These are phyloP conservation scores for Grigorovia transvaalensis DNA, from an alignment of 805 yeast genomes.

Conservation along the genomic window DNA sequence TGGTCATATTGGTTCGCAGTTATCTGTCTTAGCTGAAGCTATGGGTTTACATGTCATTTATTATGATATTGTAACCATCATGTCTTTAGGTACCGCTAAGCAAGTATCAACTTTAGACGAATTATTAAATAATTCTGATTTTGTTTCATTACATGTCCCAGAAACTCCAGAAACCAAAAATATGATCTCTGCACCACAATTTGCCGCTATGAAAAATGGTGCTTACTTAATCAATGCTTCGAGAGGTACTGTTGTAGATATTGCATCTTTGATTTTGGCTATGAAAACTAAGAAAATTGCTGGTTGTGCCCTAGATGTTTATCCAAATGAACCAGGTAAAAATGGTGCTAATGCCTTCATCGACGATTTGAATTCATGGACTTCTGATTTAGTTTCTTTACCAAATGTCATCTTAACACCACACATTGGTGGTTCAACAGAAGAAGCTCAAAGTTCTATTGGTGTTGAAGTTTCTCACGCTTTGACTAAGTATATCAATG, in stretches of 20 bases:
- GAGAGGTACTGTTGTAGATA: conserved; percentile 95
- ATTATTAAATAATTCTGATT: conserved; percentile 71
- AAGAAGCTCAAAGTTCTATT: conserved; percentile 96
- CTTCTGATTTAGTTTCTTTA: conserved; percentile 67
- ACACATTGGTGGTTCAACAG: conserved; percentile 98
- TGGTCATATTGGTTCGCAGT: conserved; percentile 97
- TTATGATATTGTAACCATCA: conserved; percentile 84
- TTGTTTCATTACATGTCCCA: conserved; percentile 89
- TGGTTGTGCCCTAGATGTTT: conserved; percentile 95
- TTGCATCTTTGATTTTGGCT: conserved; percentile 86
- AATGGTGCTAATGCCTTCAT: conserved; percentile 77
- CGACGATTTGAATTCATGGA: conserved; percentile 70
- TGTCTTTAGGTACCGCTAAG: conserved; percentile 94
- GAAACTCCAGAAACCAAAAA: conserved; percentile 87
- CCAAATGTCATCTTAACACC: conserved; percentile 91
- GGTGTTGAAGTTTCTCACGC: conserved; percentile 91
- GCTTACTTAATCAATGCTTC: conserved; percentile 91
- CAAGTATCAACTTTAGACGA: conserved; percentile 83
- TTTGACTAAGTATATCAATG: conserved; percentile 83
- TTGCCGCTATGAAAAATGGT: conserved; percentile 94
- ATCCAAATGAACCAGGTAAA: conserved; percentile 94
- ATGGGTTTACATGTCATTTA: conserved; percentile 95
- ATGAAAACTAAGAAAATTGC: conserved; percentile 89
- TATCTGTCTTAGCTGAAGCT: conserved; percentile 92
- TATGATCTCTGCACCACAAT: conserved; percentile 80